Base-by-base conservation (phyloP, 1,284 basidiomycete species). In the Malassezia restricta region DNA sequence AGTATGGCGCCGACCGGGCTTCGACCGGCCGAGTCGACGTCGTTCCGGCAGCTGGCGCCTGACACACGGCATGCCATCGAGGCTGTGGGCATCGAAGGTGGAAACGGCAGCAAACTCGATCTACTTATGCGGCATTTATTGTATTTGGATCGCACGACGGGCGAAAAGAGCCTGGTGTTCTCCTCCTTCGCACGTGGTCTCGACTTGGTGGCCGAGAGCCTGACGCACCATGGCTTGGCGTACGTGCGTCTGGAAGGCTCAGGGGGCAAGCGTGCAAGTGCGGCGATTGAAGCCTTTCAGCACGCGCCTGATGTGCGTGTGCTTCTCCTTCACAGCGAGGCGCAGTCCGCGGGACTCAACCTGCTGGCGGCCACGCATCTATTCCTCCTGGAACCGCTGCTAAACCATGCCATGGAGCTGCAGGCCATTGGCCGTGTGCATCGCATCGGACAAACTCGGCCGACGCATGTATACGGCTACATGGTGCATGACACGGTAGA, bases 361-460 rank as follows among this genome's bases (percentile, higher is more conserved):
- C 47, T 71, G 47, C 49, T 64, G 1, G 56, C 58, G 1, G 68
- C 69, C 5, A 63, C 59, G 42, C 56, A 64, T 46, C 54, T 71
- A 17, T 61, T 67, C 52, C 57, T 71, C 27, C 53, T 71, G 14
- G 69, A 70, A 51, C 69, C 69, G 12, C 30, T 71, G 38, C 57
- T 70, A 35, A 68, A 71, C 37, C 58, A 64, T 35, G 63, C 57
- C 8, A 28, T 60, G 6, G 69, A 71, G 49, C 49, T 68, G 33
- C 69, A 71, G 49, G 66, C 67, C 11, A 62, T 71, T 8, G 66
- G 67, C 3, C 57, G 69, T 27, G 59, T 71, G 4, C 63, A 66
- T 47, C 61, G 69, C 8, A 71, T 71, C 37, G 69, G 69, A 0
- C 66, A 68, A 50, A 68, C 63, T 6, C 56, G 57, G 12, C 53